Evolutionary conservation across 805 yeast species (phyloP), one percentile per base, ranked within the genome.

Genomic region (Schizosaccharomyces octosporus): DNA sequence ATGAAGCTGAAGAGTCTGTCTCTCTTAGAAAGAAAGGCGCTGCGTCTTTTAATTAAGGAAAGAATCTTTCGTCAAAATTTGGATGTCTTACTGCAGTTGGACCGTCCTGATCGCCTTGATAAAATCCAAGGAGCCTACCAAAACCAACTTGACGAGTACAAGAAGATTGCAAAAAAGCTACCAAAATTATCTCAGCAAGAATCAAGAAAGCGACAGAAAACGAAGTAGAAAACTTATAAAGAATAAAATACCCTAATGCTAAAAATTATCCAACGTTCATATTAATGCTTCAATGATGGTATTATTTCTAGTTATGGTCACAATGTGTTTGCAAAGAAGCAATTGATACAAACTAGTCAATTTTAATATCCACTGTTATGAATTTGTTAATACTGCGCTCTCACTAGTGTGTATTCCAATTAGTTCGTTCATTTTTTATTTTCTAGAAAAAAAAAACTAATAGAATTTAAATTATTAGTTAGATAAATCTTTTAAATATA

Each of bases 41-140:
- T 72, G 5, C 73, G 93, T 61, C 67, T 82, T 39, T 77, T 78
- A 64, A 83, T 90, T 64, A 90, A 89, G 70, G 78, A 75, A 66
- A 76, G 98, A 63, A 72, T 93, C 31, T 90, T 76, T 68, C 76
- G 80, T 62, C 85, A 87, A 68, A 93, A 93, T 72, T n/a, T 79
- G 76, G 45, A 45, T 24, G 48, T 36, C 11, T 42, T 31, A 21
- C 54, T 32, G 1, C 54, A 58, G 5, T 13, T 58, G 13, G 62
- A 55, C 31, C 17, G 24, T 17, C n/a, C 79, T 0, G 81, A 81
- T n/a, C 75, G 79, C 64, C 77, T 76, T 64, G 87, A 83, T 66
- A 85, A 85, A 66, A 74, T 87, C 48, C 87, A 85, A 61, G 81
- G 82, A 11, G 90, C 95, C 0, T 87, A 81, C 66, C 78, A 78